Percentiles rank a stretch among this genome's conserved stretches.
Conservation (phyloP, 2,329 filamentous ascomycete genomes). For the Fusarium cyanostomum region DNA sequence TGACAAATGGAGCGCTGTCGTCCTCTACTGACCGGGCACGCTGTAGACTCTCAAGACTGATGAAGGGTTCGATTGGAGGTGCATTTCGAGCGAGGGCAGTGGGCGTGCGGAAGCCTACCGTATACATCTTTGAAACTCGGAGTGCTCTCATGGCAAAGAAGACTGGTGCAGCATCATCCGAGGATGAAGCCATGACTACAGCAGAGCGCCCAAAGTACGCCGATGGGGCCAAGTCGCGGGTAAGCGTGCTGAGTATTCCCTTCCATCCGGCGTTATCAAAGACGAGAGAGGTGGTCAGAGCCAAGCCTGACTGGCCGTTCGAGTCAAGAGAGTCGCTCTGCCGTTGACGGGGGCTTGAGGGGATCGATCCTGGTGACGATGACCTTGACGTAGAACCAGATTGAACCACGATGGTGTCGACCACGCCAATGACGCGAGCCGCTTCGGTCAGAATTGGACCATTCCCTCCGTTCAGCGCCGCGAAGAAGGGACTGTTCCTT, state of each 20-base stretch:
- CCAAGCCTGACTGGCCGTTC: conserved; percentile 49
- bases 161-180: conserved; percentile 79
- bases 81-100: conserved; percentile 67
- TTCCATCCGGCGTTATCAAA: conserved; percentile 89
- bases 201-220: conserved; percentile 81
- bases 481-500: conserved; percentile 62
- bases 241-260: conserved; percentile 83
- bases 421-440: conserved; percentile 78
- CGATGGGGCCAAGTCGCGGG: conserved; percentile 82
- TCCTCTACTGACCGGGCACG: conserved; percentile 60
- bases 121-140: conserved; percentile 81
- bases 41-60: conserved; percentile 73
- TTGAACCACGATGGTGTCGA: conserved; percentile 81
- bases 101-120: conserved; percentile 79
- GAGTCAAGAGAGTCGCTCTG: conserved; percentile 40
- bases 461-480: conserved; percentile 58
- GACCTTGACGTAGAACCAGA: conserved; percentile 53
- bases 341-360: conserved; percentile 58
- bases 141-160: conserved; percentile 83
- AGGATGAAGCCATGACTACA: conserved; percentile 76
- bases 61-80: conserved; percentile 80
- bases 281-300: conserved; percentile 66
- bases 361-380: conserved; percentile 58
- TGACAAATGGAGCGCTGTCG: conserved; percentile 75
- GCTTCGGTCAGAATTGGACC: conserved; percentile 76